Base-by-base conservation (phyloP, 495 filamentous ascomycete species). In the Xylaria grammica region DNA sequence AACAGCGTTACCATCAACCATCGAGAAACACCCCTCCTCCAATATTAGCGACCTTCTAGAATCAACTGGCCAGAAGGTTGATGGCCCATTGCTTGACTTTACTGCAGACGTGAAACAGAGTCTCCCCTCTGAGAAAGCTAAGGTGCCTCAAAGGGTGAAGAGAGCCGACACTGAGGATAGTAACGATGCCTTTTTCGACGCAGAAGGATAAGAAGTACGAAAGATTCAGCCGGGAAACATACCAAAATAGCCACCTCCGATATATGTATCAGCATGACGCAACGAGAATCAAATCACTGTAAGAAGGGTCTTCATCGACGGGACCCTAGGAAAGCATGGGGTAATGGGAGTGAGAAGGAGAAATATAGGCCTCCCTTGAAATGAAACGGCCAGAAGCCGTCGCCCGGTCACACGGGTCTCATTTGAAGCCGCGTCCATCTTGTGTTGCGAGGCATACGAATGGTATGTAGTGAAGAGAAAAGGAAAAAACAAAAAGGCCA, bases 21-120 rank as follows among this genome's bases (percentile, higher is more conserved):
- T 22, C 42, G 66, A 45, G 55, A 76, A 66, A 42, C 68, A 67
- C 59, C 60, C 65, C 75, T 67, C 74, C 29, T 56, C 74, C 22
- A 77, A 84, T 19, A 75, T 84, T 24, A 73, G 82, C 27, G 34
- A 62, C 8, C 68, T 80, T 63, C 72, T 83, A 15, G 63, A 69
- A 22, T 53, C 77, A 4, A 86, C 82, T 7, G 78, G 82, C 15
- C 69, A 65, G 29, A 64, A 68, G 40, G 67, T 69, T 0, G 67
- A 73, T 5, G 74, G 75, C 0, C 77, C 83, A 0, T 67, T 86
- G 48, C 76, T 83, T 27, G 76, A 85, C 66, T 86, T 86, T 56
- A 75, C 82, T 30, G 65, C 75, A 5, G 82, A 85, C 54, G n/a
- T 85, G 72, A 77, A 79, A 67, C 78, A 76, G 42, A 56, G 69